These are phyloP conservation scores for Alternaria sp. DNA, from an alignment of 2,329 filamentous ascomycete genomes.

Conservation along the genomic window DNA sequence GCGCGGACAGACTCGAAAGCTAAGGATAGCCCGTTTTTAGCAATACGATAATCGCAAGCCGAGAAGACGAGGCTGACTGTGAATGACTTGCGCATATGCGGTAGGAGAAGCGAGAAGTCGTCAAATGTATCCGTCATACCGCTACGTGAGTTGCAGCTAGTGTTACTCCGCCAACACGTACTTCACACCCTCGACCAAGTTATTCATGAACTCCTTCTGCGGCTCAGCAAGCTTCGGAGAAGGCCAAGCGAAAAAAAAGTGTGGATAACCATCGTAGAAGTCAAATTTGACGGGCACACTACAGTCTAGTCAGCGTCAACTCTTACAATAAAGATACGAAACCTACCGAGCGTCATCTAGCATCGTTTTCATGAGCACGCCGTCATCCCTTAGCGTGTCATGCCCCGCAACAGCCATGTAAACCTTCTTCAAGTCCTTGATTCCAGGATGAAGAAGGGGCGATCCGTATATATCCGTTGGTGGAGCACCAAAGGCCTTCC, in stretches of 20 bases:
- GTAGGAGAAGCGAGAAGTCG: too few relatives aligned
- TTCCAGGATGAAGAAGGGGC: constrained; percentile 39
- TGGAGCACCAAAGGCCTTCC: constrained; percentile 44
- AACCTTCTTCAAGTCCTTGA: constrained; percentile 42
- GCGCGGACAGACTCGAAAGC: too few relatives aligned
- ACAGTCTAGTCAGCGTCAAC: constrained; percentile 16
- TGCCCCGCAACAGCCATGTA: constrained; percentile 43
- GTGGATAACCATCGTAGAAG: constrained; percentile 49
- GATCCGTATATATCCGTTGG: constrained; percentile 45
- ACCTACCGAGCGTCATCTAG: constrained; percentile 39
- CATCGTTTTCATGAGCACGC: constrained; percentile 41
- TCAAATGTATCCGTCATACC: not conserved
- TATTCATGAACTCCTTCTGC: constrained; percentile 29
- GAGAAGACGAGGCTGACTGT: not conserved
- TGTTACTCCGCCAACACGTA: constrained; percentile 23
- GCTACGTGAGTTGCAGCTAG: not conserved
- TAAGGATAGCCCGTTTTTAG: too few relatives aligned
- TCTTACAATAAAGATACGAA: not conserved
- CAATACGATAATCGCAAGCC: too few relatives aligned
- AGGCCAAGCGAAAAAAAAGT: constrained; percentile 50
- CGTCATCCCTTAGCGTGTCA: constrained; percentile 50
- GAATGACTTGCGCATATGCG: not conserved
- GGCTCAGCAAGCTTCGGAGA: constrained; percentile 39
- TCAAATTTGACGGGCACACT: constrained; percentile 44
- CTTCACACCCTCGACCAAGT: constrained; percentile 35